Percentiles rank a stretch among this genome's conserved stretches.
phyloP scores from a whole-genome alignment of 1,139 yeast species.

The Diutina sp. region DNA sequence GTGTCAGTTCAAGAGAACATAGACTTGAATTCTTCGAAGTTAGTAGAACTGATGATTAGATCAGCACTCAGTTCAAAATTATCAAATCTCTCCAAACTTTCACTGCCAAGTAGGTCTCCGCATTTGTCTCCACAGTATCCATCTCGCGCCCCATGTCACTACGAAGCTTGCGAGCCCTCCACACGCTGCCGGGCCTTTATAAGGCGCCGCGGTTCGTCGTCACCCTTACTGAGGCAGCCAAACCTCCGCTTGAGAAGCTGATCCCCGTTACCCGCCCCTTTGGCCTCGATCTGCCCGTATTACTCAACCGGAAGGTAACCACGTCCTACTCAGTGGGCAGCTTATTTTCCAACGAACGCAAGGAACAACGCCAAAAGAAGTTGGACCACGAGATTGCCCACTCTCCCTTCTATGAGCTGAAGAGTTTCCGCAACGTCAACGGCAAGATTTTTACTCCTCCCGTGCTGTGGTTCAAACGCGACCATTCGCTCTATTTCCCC shows the following conservation, averaged over 20 bases:
- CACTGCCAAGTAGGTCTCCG: too few species aligned
- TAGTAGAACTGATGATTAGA: too few species aligned
- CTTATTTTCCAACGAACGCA: slow-evolving; percentile 26
- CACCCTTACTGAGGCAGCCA: slow-evolving; percentile 7
- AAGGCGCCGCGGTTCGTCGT: slow-evolving; percentile 6
- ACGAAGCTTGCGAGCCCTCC: neutral
- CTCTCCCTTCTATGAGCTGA: slow-evolving; percentile 79
- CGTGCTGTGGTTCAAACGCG: slow-evolving; percentile 55
- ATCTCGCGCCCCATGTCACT: neutral
- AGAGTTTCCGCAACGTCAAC: slow-evolving; percentile 63
- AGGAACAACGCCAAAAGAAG: slow-evolving; percentile 39
- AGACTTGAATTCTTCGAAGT: too few species aligned
- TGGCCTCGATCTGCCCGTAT: slow-evolving; percentile 22
- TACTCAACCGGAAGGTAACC: slow-evolving; percentile 13
- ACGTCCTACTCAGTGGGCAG: slow-evolving; percentile 3
- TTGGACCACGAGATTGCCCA: slow-evolving; percentile 70
- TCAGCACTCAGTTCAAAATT: too few species aligned
- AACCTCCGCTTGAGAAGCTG: slow-evolving; percentile 8
- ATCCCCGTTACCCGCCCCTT: slow-evolving; percentile 23
- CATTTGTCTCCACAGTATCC: too few species aligned
- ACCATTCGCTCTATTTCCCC: slow-evolving; percentile 79
- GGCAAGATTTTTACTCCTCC: slow-evolving; percentile 86
- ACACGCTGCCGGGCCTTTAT: neutral
- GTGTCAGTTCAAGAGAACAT: too few species aligned
- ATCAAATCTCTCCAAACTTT: too few species aligned